Base-by-base conservation (phyloP, 176 grass and related monocot genomes). In the Phoenix dactylifera region DNA sequence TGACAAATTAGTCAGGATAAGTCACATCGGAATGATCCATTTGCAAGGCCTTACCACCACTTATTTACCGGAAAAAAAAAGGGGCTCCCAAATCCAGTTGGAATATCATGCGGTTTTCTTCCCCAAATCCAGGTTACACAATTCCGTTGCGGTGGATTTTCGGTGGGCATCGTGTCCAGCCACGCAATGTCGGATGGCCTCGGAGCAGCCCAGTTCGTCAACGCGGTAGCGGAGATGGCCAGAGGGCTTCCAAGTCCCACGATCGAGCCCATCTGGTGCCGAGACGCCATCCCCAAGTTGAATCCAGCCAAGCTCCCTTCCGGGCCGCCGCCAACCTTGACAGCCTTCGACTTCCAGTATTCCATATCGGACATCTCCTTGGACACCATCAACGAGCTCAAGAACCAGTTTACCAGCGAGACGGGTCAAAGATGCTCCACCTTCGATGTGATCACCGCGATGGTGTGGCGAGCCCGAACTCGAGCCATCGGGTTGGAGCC, bases 401-500 rank as follows among this genome's bases (percentile, higher is more conserved):
- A 89, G 76, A 76, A 74, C 2, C 77, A 66, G 22, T 81, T 84
- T 73, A 54, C 26, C 16, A 52, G 22, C 24, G 55, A 79, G 26
- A 77, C 76, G 15, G 79, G 68, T 4, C 35, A 95, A 30, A 29
- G 66, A 68, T 95, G 86, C 79, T 89, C 86, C 22, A 89, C 82
- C 64, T 95, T 95, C 49, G 90, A 95, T 44, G 71, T 82, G 0
- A 74, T 95, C 58, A 83, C 76, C n/a, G 86, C 80, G 1, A 78
- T 84, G 70, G 67, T 83, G 39, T 95, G 78, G 71, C 82, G 68
- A 73, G 78, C 73, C 70, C 90, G 90, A 30, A 83, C 90, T 9
- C 14, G 69, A 51, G 82, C 79, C 16, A 67, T 80, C 50, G 35
- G n/a, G 10, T 60, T 59, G 19, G 69, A 83, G 22, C 54, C 76